Evolutionary conservation across 192 early-diverging fungal species (phyloP), one percentile per base, ranked within the genome.

Genomic region (Geranomyces michiganensis): DNA sequence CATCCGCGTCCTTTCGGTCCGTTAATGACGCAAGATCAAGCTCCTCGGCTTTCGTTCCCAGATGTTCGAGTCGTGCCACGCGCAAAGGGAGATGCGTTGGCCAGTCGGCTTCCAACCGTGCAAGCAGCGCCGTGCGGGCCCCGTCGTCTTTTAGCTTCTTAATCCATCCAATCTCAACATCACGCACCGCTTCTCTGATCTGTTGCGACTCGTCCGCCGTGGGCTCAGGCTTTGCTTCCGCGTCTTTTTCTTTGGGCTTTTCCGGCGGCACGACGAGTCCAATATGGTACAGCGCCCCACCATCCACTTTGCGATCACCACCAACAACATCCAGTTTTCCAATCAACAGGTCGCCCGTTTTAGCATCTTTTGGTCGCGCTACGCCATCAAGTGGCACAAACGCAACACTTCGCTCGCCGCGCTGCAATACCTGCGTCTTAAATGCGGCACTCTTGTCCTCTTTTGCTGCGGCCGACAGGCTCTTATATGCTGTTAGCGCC

Each of bases 331-430:
- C 63, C 44, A 94, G 74, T 36, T 85, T 82, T 0, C 94, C 96
- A 21, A 86, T 67, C 30, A 98, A 80, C 48, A 91, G 63, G 76
- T 98, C 96, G 6, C 93, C 93, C 7, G 89, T 82, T 56, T 86
- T 85, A 36, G 90, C 91, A 14, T 88, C 89, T 56, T 87, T 88
- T 7, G 93, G 91, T 19, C 78, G 9, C 7, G 62, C 46, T 15
- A 49, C 31, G 32, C 78, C 85, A 15, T 86, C 86, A 3, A 76
- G 80, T 26, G 89, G 74, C 44, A 96, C 77, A 68, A 80, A 89
- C 24, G 81, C 76, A n/a, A 80, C 82, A 24, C 80, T 70, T 31
- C 62, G 63, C 44, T 84, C 78, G 0, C 85, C 85, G 27, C 81
- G 82, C n/a, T 77, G 65, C 15, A 94, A 72, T 1, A 82, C 71